Evolutionary conservation across 2,329 filamentous ascomycete species (phyloP).

Genomic region (Fusarium incarnatum): DNA sequence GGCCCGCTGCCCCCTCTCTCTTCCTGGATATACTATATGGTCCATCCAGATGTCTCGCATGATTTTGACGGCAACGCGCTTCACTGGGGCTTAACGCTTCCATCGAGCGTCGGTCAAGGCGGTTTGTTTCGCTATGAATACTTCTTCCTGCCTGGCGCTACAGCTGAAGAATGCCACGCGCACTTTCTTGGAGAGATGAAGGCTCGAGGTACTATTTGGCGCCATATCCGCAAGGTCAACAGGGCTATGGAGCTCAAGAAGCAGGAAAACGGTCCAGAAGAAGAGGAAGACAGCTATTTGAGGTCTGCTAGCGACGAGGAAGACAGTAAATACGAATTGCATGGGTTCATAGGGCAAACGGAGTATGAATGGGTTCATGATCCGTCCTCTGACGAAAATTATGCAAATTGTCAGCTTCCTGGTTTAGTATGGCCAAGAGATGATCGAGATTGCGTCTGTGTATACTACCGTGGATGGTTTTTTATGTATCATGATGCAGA

Average conservation of each 20-base stretch:
- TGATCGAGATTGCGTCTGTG: not conserved
- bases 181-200: constrained; percentile 10
- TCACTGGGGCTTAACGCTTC: not conserved
- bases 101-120: not conserved
- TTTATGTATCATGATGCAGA: not conserved
- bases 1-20: not conserved
- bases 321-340: not conserved
- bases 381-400: not conserved
- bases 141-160: constrained; percentile 6
- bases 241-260: constrained; percentile 5
- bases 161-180: constrained; percentile 1
- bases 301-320: not conserved
- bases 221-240: constrained; percentile 8
- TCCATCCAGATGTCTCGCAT: not conserved
- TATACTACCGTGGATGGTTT: not conserved
- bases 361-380: not conserved
- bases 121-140: not conserved
- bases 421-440: not conserved
- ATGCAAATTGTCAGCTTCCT: not conserved
- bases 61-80: not conserved
- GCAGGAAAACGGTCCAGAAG: not conserved
- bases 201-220: constrained; percentile 17
- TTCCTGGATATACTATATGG: not conserved
- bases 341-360: not conserved
- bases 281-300: not conserved